These are phyloP conservation scores for Yamadazyma taylorii DNA, from an alignment of 1,139 yeast genomes.

Conservation along the genomic window DNA sequence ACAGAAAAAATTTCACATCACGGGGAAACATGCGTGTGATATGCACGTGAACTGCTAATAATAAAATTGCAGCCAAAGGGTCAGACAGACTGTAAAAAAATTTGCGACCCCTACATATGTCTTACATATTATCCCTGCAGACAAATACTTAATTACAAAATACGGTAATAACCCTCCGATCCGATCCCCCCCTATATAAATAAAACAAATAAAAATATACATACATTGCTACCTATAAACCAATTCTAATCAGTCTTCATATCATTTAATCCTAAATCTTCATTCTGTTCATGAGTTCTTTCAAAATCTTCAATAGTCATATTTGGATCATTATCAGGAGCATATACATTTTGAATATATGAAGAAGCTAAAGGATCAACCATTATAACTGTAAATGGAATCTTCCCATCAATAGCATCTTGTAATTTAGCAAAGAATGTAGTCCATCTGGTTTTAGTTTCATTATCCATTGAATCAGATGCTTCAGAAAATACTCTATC, in stretches of 20 bases:
- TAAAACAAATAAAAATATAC: too few relatives aligned
- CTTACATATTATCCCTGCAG: too few relatives aligned
- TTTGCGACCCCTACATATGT: too few relatives aligned
- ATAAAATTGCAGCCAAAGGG: too few relatives aligned
- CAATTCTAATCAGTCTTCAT: conserved; percentile 48
- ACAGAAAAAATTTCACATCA: too few relatives aligned
- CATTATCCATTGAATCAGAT: conserved; percentile 87
- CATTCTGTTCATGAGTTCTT: conserved; percentile 84
- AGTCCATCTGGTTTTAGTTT: conserved; percentile 77
- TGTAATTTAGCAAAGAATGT: conserved; percentile 72
- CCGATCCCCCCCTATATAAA: too few relatives aligned
- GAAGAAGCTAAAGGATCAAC: conserved; percentile 95
- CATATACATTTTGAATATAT: conserved; percentile 94
- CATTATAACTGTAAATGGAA: conserved; percentile 82
- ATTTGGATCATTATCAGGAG: conserved; percentile 97
- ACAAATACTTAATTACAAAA: too few relatives aligned
- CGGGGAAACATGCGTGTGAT: too few relatives aligned
- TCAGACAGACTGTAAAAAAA: too few relatives aligned
- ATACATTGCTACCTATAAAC: neutral
- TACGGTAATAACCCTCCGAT: too few relatives aligned
- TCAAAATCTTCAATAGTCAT: conserved; percentile 90
- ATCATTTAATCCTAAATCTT: conserved; percentile 86
- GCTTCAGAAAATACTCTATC: conserved; percentile 82
- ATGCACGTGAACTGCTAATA: too few relatives aligned
- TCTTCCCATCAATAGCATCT: conserved; percentile 80